A percentile compares a stretch with the other conserved stretches of the same genome.
phyloP scores from a whole-genome alignment of 2,329 filamentous ascomycete genomes.

The Colletotrichum spinosum region DNA sequence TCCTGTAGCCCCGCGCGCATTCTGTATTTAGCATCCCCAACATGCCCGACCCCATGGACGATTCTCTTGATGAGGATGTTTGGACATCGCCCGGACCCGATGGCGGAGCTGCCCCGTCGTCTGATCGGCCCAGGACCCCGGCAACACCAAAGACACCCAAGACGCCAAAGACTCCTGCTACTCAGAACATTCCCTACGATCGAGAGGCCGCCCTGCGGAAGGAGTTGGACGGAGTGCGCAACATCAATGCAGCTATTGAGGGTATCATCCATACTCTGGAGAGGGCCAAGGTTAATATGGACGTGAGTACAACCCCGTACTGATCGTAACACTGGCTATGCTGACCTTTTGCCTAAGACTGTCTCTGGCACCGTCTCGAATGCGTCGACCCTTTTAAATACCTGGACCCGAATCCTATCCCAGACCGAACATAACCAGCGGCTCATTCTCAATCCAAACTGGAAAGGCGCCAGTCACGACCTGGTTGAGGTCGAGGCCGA shows the following conservation, averaged over 20 bases:
- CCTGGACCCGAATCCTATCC: slow-evolving; percentile 94
- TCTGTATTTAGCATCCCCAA: slow-evolving; percentile 17
- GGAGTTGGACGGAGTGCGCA: slow-evolving; percentile 85
- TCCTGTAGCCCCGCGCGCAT: not conserved
- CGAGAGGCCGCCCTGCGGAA: slow-evolving; percentile 80
- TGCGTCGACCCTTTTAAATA: slow-evolving; percentile 89
- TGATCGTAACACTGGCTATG: not conserved
- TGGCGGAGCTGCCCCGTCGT: slow-evolving; percentile 41
- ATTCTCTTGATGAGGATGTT: slow-evolving; percentile 61
- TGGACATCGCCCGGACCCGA: slow-evolving; percentile 58
- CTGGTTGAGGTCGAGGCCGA: slow-evolving; percentile 89
- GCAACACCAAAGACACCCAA: slow-evolving; percentile 60
- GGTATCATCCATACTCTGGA: slow-evolving; percentile 78
- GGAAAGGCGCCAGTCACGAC: slow-evolving; percentile 91
- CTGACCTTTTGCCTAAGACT: slow-evolving; percentile 62
- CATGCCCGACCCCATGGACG: slow-evolving; percentile 59
- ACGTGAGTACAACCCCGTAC: slow-evolving; percentile 58
- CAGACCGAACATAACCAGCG: slow-evolving; percentile 98
- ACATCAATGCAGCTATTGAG: slow-evolving; percentile 90
- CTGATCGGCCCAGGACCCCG: slow-evolving; percentile 58
- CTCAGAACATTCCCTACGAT: slow-evolving; percentile 60
- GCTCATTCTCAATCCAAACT: slow-evolving; percentile 86
- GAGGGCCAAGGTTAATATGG: slow-evolving; percentile 81
- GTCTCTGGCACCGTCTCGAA: slow-evolving; percentile 88
- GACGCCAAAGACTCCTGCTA: slow-evolving; percentile 56